A percentile compares a stretch with the other conserved stretches of the same genome.
Conservation (phyloP, 108 stramenopile genomes). For the Aureococcus anophagefferens region DNA sequence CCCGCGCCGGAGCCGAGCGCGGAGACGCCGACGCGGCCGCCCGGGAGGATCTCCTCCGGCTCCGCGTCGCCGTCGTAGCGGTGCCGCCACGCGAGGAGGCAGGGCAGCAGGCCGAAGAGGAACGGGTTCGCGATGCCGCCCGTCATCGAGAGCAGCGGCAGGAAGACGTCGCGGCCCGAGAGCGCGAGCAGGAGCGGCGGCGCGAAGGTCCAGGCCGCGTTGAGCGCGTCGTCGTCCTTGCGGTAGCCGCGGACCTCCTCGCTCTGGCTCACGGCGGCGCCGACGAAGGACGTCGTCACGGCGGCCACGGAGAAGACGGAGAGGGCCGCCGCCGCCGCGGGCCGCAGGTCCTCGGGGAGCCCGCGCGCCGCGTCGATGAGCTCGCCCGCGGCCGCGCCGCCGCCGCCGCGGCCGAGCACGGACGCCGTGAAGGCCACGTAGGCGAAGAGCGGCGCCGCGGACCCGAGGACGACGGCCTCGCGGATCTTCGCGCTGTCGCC, state of each 20-base stretch:
- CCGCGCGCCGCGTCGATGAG: neutral
- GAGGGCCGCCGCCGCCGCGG: neutral
- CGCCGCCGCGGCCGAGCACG: neutral
- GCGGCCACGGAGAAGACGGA: neutral
- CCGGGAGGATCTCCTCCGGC: no score
- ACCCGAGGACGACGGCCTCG: constrained; percentile 11
- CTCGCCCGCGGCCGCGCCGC: neutral
- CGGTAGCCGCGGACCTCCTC: neutral
- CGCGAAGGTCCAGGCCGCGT: neutral
- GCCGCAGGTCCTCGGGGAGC: neutral
- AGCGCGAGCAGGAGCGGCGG: neutral
- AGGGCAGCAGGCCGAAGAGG: neutral
- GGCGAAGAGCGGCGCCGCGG: constrained; percentile 6
- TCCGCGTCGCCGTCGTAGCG: neutral
- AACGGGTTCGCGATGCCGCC: neutral
- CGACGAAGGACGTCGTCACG: neutral
- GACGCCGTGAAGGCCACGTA: neutral
- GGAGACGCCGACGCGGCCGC: no score
- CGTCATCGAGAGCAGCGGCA: neutral
- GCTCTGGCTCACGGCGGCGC: neutral
- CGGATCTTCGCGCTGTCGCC: constrained; percentile 4
- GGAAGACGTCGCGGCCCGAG: neutral
- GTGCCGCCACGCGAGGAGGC: neutral
- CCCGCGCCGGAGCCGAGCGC: no score
- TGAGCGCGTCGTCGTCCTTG: neutral